phyloP scores from a whole-genome alignment of 2,329 filamentous ascomycete species.

The Exophiala sideris region DNA sequence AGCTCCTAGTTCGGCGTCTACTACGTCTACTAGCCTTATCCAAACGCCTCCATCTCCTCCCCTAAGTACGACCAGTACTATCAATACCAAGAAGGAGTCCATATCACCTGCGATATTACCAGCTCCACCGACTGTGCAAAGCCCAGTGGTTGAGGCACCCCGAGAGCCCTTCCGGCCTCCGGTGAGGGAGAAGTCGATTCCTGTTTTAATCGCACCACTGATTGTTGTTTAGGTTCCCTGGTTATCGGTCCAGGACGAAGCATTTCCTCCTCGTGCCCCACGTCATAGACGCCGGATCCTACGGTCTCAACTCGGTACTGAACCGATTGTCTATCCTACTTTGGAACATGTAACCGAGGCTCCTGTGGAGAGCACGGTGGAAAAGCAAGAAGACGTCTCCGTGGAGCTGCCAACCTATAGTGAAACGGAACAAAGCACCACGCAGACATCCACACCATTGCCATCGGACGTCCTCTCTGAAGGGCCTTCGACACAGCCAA shows the following conservation, averaged over 20 bases:
- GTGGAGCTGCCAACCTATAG: too few relatives aligned
- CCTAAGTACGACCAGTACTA: constrained; percentile 24
- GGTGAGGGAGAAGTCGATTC: constrained; percentile 33
- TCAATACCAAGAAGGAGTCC: constrained; percentile 26
- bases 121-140: constrained; percentile 33
- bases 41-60: constrained; percentile 27
- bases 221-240: constrained; percentile 51
- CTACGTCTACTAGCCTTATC: constrained; percentile 38
- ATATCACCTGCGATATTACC: constrained; percentile 28
- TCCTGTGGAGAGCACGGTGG: constrained; percentile 24
- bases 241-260: constrained; percentile 54
- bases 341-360: constrained; percentile 37
- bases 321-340: constrained; percentile 51
- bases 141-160: constrained; percentile 16
- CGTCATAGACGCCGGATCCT: constrained; percentile 44
- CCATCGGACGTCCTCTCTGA: constrained; percentile 59
- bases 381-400: constrained; percentile 15
- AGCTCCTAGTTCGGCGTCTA: constrained; percentile 33
- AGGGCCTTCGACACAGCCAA: constrained; percentile 52
- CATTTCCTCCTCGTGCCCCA: constrained; percentile 53
- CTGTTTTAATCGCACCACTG: constrained; percentile 2
- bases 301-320: constrained; percentile 34
- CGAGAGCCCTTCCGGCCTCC: constrained; percentile 50
- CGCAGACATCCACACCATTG: constrained; percentile 55
- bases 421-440: constrained; percentile 10